A percentile compares a stretch with the other conserved stretches of the same genome.
Conservation (phyloP, 306 rosid genomes). For the Dicorynia guianensis region DNA sequence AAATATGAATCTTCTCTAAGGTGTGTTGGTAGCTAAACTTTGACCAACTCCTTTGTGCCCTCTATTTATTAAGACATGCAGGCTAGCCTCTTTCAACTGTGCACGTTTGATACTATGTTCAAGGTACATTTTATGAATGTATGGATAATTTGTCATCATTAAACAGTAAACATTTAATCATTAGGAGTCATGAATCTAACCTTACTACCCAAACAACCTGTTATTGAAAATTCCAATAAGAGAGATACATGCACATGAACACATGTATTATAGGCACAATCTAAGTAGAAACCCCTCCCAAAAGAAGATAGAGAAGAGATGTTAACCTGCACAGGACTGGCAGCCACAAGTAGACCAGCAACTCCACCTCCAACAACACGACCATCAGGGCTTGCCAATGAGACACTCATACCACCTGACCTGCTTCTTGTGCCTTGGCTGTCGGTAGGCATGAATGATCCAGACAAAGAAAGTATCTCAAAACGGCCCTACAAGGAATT, state of each 20-base stretch:
- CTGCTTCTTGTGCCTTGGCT: constrained; percentile 72
- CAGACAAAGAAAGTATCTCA: constrained; percentile 72
- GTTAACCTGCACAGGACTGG: constrained; percentile 78
- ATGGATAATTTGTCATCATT: constrained; percentile 1
- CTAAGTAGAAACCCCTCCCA: background rate
- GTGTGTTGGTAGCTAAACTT: background rate
- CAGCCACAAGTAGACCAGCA: constrained; percentile 75
- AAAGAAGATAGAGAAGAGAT: too few relatives aligned
- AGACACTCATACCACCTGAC: constrained; percentile 78
- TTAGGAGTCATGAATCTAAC: background rate
- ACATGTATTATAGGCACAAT: background rate
- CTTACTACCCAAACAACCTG: background rate
- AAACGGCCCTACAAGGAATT: constrained; percentile 66
- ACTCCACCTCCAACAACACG: constrained; percentile 79
- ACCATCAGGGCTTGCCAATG: constrained; percentile 72
- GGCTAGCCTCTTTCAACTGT: background rate
- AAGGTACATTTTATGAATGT: background rate
- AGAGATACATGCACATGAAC: background rate
- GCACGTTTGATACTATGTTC: background rate
- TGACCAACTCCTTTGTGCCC: background rate
- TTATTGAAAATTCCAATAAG: background rate
- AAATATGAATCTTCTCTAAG: background rate
- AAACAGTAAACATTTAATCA: background rate
- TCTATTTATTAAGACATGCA: background rate
- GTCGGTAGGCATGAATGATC: constrained; percentile 75